Evolutionary conservation across 2,329 filamentous ascomycete species (phyloP).

Genomic region (Penicillium sp.): DNA sequence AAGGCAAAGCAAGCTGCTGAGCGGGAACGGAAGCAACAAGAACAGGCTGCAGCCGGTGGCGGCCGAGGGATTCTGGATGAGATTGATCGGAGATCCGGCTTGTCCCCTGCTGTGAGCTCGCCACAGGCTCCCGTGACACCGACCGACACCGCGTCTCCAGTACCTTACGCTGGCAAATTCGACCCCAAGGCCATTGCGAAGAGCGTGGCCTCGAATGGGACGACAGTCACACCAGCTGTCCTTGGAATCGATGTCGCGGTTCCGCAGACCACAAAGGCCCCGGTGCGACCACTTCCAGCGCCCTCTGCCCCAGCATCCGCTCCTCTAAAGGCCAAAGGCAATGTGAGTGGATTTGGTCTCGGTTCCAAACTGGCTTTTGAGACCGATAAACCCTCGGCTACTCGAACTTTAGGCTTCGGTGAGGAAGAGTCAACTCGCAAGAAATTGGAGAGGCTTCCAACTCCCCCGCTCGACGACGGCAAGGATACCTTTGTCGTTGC

Average conservation of each 20-base stretch:
- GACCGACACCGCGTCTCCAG: slow-evolving; percentile 57
- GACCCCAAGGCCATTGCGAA: slow-evolving; percentile 86
- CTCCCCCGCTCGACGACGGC: slow-evolving; percentile 69
- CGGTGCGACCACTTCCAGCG: slow-evolving; percentile 50
- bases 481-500: slow-evolving; percentile 63
- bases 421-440: slow-evolving; percentile 86
- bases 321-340: slow-evolving; percentile 69
- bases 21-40: slow-evolving; percentile 73
- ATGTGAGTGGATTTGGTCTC: slow-evolving; percentile 85
- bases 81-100: slow-evolving; percentile 72
- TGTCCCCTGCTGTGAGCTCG: slow-evolving; percentile 60
- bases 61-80: slow-evolving; percentile 72
- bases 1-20: slow-evolving; percentile 83
- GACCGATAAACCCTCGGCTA: slow-evolving; percentile 68
- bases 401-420: slow-evolving; percentile 80
- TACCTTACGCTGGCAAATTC: slow-evolving; percentile 77
- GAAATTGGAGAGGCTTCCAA: slow-evolving; percentile 89
- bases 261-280: slow-evolving; percentile 54
- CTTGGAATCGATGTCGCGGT: slow-evolving; percentile 63
- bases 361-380: slow-evolving; percentile 70
- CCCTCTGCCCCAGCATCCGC: slow-evolving; percentile 50
- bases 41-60: slow-evolving; percentile 66
- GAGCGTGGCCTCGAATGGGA: slow-evolving; percentile 66
- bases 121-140: slow-evolving; percentile 59
- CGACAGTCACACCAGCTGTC: slow-evolving; percentile 58